Evolutionary conservation across 2,329 filamentous ascomycete species (phyloP), one percentile per base, ranked within the genome.

Genomic region (Sporothrix sp.): DNA sequence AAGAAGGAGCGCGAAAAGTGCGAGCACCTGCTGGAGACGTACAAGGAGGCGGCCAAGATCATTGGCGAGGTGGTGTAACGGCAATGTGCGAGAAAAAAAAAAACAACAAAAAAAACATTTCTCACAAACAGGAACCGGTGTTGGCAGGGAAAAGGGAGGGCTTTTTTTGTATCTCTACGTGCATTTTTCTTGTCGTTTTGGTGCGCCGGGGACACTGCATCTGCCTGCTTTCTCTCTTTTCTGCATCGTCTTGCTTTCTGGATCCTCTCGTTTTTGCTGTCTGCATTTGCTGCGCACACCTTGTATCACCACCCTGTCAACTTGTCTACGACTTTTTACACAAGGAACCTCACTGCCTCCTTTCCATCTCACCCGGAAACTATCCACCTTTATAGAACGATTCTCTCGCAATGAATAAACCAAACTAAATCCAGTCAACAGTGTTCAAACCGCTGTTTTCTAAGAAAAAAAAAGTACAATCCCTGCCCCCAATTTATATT

Each of bases 31-130:
- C 78, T 97, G 56, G 82, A 85, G 65, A 98, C 93, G 18, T 98
- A 98, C 72, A 89, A 89, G 63, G 93, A 98, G 72, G 93, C 93
- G 18, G 89, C 91, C 56, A 96, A 94, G 76, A 98, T 98, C 65
- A 91, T 98, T 56, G 89, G 93, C 54, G 93, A 98, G 70, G 93
- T 98, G 54, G 72, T 95, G 71, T 90, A 84, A 47, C 13, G n/a
- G n/a, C n/a, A n/a, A n/a, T n/a, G n/a, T n/a, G n/a, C 9, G 3
- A 42, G 4, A 4, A n/a, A 10, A 39, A 18, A 23, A 14, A 38
- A n/a, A 21, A 18, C n/a, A 11, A 30, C 4, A 3, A 44, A 44
- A 25, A 18, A 23, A 21, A 13, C 6, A n/a, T n/a, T n/a, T n/a
- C n/a, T n/a, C 5, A 28, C 4, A 36, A 27, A 46, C 18, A 14